Evolutionary conservation across 208 protist genomes (phyloP), one percentile per base, ranked within the genome.

Genomic region (Blastocrithidia nonstop): DNA sequence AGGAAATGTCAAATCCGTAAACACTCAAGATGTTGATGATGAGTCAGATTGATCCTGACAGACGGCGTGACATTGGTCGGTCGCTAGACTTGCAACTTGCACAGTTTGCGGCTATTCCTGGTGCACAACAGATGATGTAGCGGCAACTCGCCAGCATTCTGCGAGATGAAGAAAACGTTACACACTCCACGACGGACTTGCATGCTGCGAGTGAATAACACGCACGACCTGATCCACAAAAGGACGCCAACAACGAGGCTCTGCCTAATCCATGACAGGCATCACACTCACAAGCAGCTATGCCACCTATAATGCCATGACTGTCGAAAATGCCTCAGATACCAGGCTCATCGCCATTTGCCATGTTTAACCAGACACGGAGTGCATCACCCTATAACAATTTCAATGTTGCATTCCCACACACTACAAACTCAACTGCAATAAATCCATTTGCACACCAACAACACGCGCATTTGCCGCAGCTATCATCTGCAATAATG

Each of bases 11-110:
- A 9, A 62, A 92, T 39, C 74, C 71, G 0, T 71, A 85, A 3
- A 74, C 54, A n/a, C 22, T 92, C n/a, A 82, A 83, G 29, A 63
- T 58, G 15, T 23, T 92, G 0, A 54, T 92, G 11, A 66, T 84
- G 61, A 62, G 70, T 1, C 65, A 73, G 37, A 45, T 88, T 16
- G 68, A 92, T 45, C 78, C 78, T 17, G 63, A 86, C 39, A 63
- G 61, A 1, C 50, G 58, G 22, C 66, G 68, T 1, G 57, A 71
- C 39, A 69, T 82, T 66, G 61, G 54, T 38, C 60, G 62, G 28
- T 66, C 42, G 24, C 33, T 70, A 15, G 55, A 78, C 35, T 53
- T 84, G 39, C 77, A 86, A 33, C 29, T 85, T 13, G 69, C 75
- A 8, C 83, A 87, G 32, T 37, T 92, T 21, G 66, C 57, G 20